These are phyloP conservation scores for Rhizopogon hawkerae DNA, from an alignment of 1,284 basidiomycete genomes.

Conservation along the genomic window DNA sequence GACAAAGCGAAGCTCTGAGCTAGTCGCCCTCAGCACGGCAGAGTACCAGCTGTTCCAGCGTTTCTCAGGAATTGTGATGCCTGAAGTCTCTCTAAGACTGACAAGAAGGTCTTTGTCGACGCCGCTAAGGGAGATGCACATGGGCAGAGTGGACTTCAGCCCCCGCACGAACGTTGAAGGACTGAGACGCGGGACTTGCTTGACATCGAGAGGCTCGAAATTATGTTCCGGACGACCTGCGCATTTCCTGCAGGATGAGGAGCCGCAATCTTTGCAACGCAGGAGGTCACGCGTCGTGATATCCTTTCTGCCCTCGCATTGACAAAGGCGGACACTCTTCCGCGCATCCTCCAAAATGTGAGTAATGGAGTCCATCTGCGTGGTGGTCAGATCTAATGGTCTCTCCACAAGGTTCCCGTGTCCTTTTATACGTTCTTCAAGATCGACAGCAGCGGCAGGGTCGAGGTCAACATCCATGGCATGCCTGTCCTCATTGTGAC, in stretches of 20 bases:
- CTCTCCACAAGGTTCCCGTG: conserved; percentile 56
- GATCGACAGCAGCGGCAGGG: conserved; percentile 20
- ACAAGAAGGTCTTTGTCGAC: conserved; percentile 50
- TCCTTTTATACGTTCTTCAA: conserved; percentile 57
- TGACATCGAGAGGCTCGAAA: conserved; percentile 47
- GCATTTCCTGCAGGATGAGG: conserved; percentile 78
- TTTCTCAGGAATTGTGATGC: conserved; percentile 37
- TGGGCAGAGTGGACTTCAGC: conserved; percentile 78
- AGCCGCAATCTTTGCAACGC: conserved; percentile 69
- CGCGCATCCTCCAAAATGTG: conserved; percentile 60
- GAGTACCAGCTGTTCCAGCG: conserved; percentile 63
- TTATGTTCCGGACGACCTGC: conserved; percentile 88
- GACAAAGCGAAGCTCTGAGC: conserved; percentile 73
- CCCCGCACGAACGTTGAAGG: conserved; percentile 69
- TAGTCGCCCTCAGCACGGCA: conserved; percentile 57
- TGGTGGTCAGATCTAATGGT: conserved; percentile 63
- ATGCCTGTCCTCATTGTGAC: conserved; percentile 30
- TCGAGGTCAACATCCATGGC: conserved; percentile 39
- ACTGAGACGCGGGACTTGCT: conserved; percentile 43
- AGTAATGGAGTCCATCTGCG: conserved; percentile 38
- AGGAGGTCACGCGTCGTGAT: conserved; percentile 66
- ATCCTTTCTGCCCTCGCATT: conserved; percentile 81
- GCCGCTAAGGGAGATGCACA: conserved; percentile 65
- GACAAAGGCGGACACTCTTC: conserved; percentile 72
- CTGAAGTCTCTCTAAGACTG: conserved; percentile 37